Percentiles rank a stretch among this genome's conserved stretches.
These are phyloP conservation scores for Termitomyces sp. DNA, from an alignment of 768 basidiomycete species.

Conservation along the genomic window DNA sequence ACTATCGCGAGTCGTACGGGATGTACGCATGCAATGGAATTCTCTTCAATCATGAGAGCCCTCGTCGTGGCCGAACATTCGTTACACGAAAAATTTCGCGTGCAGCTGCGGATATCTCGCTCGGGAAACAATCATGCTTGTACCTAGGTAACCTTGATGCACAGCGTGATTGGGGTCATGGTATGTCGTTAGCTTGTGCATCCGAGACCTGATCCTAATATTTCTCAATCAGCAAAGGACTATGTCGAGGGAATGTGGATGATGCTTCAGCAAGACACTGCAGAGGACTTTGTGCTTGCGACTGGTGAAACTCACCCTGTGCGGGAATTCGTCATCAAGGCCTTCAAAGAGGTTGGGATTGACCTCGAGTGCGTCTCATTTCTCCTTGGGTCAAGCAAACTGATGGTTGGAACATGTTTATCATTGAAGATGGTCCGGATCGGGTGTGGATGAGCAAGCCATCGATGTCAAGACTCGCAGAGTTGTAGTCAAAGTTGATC, in stretches of 20 bases:
- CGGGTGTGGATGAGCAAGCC: slow-evolving; percentile 73
- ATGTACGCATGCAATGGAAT: slow-evolving; percentile 98
- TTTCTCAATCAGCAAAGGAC: slow-evolving; percentile 52
- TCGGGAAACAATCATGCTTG: slow-evolving; percentile 85
- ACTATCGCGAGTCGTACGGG: slow-evolving; percentile 92
- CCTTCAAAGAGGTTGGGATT: slow-evolving; percentile 68
- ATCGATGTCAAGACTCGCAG: slow-evolving; percentile 63
- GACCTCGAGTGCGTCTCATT: slow-evolving; percentile 48
- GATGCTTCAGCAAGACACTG: slow-evolving; percentile 81
- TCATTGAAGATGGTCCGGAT: slow-evolving; percentile 66
- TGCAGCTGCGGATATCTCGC: slow-evolving; percentile 86
- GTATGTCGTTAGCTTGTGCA: slow-evolving; percentile 32
- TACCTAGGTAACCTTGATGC: slow-evolving; percentile 95
- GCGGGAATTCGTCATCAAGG: slow-evolving; percentile 86
- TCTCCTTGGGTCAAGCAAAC: not conserved
- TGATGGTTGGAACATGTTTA: not conserved
- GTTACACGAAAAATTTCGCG: slow-evolving; percentile 94
- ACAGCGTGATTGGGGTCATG: slow-evolving; percentile 97
- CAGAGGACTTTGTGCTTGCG: slow-evolving; percentile 92
- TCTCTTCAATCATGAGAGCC: slow-evolving; percentile 97
- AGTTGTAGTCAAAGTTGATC: slow-evolving; percentile 79
- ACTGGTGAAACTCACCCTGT: slow-evolving; percentile 96
- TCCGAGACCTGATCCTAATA: slow-evolving; percentile 2
- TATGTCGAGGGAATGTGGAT: slow-evolving; percentile 98
- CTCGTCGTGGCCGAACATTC: slow-evolving; percentile 90